Evolutionary conservation across 164 flowering plant genomes (phyloP), one percentile per base, ranked within the genome.

Genomic region (Cinnamomum micranthum): DNA sequence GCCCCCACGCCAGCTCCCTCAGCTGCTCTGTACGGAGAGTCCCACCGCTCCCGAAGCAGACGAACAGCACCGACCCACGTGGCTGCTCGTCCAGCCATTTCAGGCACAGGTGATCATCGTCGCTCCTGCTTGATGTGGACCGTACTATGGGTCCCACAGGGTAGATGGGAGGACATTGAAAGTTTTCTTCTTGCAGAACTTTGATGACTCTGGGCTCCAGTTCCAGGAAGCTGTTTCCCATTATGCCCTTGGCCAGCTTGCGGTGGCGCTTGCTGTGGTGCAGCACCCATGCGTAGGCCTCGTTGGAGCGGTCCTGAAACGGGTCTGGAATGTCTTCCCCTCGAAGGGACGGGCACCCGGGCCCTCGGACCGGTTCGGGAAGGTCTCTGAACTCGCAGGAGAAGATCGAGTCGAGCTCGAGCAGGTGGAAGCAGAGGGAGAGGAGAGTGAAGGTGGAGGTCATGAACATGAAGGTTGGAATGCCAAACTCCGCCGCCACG

Each of bases 31-130:
- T 0, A 0, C 80, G 65, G 13, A 85, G 79, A 5, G 87, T 83
- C 23, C 87, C 85, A 13, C 84, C 84, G n/a, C 85, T 85, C 11
- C 87, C 85, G 17, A 85, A 85, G 0, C 76, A 82, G 0, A 84
- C 77, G 22, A 68, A 84, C 27, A 85, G 64, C 12, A 85, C 87
- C 0, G 82, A 77, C 2, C 76, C 78, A 20, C 6, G 51, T 15
- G 84, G 84, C 65, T 85, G 87, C n/a, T 73, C 62, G 20, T 85
- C 84, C 71, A 85, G 67, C 88, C 88, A 83, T 33, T 50, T 65
- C 68, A 83, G 63, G 64, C 83, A 81, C 62, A 68, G 71, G 0
- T 62, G 47, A 35, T 67, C 76, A 23, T 67, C 77, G 1, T 35
- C 47, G n/a, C 2, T 14, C 20, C 73, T 75, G n/a, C 47, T 68